Evolutionary conservation across 106 monocot species (phyloP), one percentile per base, ranked within the genome.

Genomic region (Vanilla planifolia): DNA sequence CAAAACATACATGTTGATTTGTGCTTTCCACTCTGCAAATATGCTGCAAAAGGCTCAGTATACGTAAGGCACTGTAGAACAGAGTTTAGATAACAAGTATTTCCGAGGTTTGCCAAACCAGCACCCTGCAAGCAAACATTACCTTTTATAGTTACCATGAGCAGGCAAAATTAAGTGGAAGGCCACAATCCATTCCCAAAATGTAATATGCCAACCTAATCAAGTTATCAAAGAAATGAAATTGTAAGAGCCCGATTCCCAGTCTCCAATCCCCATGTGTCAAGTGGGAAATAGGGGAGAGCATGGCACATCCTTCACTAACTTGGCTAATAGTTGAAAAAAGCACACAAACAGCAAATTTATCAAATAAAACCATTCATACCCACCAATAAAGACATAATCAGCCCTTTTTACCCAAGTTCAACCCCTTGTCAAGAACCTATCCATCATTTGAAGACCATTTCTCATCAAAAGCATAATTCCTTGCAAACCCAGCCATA

Each of bases 61-160:
- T 99, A 99, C 19, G 98, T 99, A 45, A 99, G 55, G 50, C 98
- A 99, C 72, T 99, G 98, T 20, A 99, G 79, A 62, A 99, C 98
- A 22, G 98, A 92, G 71, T 99, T 99, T 19, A 99, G 80, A 60
- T 71, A 99, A 68, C 98, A 99, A 0, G 98, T 99, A 46, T 99
- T 99, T 33, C 98, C 98, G 23, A 88, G 79, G 66, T 99, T 99
- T 27, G 44, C 74, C 55, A 98, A 69, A 56, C 96, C 96, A 73
- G 96, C 96, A 53, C 96, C 96, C 96, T 96, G 71, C 48, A 74
- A 64, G 30, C 62, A 35, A 63, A 13, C 15, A 58, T 14, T 59
- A 25, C 17, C 43, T 44, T 37, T 9, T 17, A 34, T n/a, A 2
- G 13, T 25, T 17, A 9, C 10, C 67, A 39, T 43, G 27, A 8